Evolutionary conservation across 495 filamentous ascomycete species (phyloP), one percentile per base, ranked within the genome.

Genomic region (Xeromyces bisporus): DNA sequence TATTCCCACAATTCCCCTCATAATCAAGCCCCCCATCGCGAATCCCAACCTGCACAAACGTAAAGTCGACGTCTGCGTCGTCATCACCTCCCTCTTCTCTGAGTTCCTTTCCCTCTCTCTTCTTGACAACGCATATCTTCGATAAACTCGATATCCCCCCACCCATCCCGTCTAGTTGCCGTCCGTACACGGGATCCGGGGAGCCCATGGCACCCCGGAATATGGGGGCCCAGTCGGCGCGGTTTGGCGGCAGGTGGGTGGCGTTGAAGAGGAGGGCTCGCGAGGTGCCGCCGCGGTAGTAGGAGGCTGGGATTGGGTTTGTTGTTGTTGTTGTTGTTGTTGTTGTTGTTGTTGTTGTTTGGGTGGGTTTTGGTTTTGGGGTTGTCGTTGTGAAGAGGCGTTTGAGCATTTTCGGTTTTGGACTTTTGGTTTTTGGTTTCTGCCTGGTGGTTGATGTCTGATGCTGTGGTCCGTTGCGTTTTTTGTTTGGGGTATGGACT

Each of bases 1-100:
- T 80, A 38, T 82, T 83, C 6, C 78, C 78, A 39, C 77, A 83
- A 43, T 80, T 83, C 8, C 74, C 70, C 1, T 68, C 69, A 35
- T 69, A 66, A 46, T 83, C 77, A 2, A 82, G 56, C 9, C 51
- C 44, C 6, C 48, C 53, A 34, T 71, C 64, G 26, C 58, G 58
- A 32, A 83, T 60, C 0, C 76, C 76, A 1, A 83, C 60, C 15
- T 73, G 69, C 2, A 74, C 67, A 36, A 83, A 83, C 0, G 75
- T 82, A 39, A 75, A 83, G 29, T 83, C 77, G 11, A 82, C 56
- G 32, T 82, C 74, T 0, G 68, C 68, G 26, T 69, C 67, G 0
- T 29, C 39, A 17, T 60, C 59, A n/a, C n/a, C n/a, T n/a, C n/a
- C n/a, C n/a, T n/a, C n/a, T n/a, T n/a, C n/a, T n/a, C n/a, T n/a